A percentile compares a stretch with the other conserved stretches of the same genome.
These are phyloP conservation scores for Diaporthe sp. DNA, from an alignment of 2,329 filamentous ascomycete species.

Conservation along the genomic window DNA sequence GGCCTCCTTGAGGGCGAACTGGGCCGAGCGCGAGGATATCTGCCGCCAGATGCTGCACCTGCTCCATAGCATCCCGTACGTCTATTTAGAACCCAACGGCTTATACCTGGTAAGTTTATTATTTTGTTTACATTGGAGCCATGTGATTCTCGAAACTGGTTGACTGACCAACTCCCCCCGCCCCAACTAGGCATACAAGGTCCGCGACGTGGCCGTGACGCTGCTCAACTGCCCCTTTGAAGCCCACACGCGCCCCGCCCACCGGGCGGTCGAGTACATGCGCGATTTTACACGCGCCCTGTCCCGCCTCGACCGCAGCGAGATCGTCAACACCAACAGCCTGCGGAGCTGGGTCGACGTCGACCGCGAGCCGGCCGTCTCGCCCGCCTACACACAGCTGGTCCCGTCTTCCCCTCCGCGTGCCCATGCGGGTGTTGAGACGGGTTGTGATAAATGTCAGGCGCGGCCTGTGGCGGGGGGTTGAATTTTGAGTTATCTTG, in stretches of 20 bases:
- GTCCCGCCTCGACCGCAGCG: constrained; percentile 50
- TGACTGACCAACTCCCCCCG: too few relatives aligned
- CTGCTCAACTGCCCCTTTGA: constrained; percentile 53
- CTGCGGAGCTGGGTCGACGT: constrained; percentile 51
- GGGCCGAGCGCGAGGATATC: constrained; percentile 53
- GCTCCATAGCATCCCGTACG: constrained; percentile 51
- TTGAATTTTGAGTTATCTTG: not conserved
- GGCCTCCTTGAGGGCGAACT: constrained; percentile 42
- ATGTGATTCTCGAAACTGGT: too few relatives aligned
- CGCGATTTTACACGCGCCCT: constrained; percentile 49
- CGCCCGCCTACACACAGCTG: not conserved
- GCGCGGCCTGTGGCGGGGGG: not conserved
- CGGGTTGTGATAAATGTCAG: not conserved
- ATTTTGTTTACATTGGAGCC: too few relatives aligned
- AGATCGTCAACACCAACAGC: constrained; percentile 50
- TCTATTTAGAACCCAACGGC: constrained; percentile 53
- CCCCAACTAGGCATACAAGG: constrained; percentile 54
- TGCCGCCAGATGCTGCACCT: constrained; percentile 54
- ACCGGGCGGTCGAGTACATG: constrained; percentile 48
- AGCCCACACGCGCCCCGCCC: constrained; percentile 45
- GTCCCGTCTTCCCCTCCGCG: not conserved
- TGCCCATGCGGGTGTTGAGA: not conserved
- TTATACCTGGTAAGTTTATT: constrained; percentile 43
- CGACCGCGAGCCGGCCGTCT: constrained; percentile 34
- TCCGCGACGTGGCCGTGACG: constrained; percentile 53